These are phyloP conservation scores for Talaromyces sp. DNA, from an alignment of 2,329 filamentous ascomycete species.

Conservation along the genomic window DNA sequence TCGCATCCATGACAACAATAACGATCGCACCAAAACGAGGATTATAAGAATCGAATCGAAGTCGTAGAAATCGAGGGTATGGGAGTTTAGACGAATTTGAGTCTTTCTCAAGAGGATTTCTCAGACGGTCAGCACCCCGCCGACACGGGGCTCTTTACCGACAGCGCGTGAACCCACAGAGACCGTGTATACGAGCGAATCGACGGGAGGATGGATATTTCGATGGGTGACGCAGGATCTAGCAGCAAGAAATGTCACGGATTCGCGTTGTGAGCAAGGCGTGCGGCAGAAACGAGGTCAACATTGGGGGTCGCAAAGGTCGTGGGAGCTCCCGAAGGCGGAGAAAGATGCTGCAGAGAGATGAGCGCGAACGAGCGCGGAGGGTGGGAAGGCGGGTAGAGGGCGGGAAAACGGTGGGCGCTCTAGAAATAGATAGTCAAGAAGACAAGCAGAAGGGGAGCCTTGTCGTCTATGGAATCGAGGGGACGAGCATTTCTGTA, in stretches of 20 bases:
- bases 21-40: not conserved
- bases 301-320: constrained; percentile 23
- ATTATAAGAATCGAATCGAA: not conserved
- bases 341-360: constrained; percentile 11
- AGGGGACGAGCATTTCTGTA: not conserved
- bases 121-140: constrained; percentile 15
- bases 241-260: constrained; percentile 16
- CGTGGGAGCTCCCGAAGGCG: constrained; percentile 10
- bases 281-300: constrained; percentile 24
- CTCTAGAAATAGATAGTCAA: not conserved
- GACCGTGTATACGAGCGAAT: not conserved
- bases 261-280: constrained; percentile 27
- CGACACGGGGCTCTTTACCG: constrained; percentile 21
- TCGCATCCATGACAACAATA: constrained; percentile 32
- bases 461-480: not conserved
- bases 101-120: not conserved
- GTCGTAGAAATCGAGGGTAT: not conserved
- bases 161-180: not conserved
- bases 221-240: constrained; percentile 21
- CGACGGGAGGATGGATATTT: not conserved
- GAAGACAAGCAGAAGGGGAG: constrained; percentile 4
- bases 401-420: constrained; percentile 5
- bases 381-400: constrained; percentile 5
- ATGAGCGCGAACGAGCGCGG: constrained; percentile 5
- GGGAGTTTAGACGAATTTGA: not conserved